phyloP scores from a whole-genome alignment of 352 stramenopile species.

The Thraustochytrium sp. region DNA sequence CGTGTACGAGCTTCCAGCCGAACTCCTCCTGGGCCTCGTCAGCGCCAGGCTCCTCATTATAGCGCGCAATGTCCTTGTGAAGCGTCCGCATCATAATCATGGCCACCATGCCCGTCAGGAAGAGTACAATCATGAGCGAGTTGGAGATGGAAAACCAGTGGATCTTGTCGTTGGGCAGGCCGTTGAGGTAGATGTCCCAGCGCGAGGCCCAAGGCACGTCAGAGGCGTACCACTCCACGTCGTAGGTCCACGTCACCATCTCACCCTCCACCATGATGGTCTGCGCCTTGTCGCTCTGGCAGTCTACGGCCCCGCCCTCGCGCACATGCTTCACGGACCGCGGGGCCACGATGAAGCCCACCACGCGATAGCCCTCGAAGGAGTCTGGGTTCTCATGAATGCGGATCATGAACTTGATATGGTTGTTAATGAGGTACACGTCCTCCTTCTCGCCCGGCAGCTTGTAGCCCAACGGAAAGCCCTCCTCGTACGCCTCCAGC shows the following conservation, averaged over 20 bases:
- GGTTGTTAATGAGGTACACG: conserved; percentile 89
- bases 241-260: conserved; percentile 86
- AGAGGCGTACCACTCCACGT: conserved; percentile 92
- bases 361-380: conserved; percentile 80
- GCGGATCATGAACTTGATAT: conserved; percentile 96
- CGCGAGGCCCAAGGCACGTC: conserved; percentile 92
- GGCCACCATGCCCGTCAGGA: conserved; percentile 96
- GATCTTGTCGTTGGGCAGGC: conserved; percentile 81
- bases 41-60: conserved; percentile 83
- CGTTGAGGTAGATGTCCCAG: conserved; percentile 98
- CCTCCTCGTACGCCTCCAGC: conserved; percentile 58
- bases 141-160: conserved; percentile 99
- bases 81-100: conserved; percentile 98
- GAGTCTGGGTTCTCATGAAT: conserved; percentile 76
- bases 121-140: conserved; percentile 97
- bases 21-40: conserved; percentile 94
- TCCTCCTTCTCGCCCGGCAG: conserved; percentile 59
- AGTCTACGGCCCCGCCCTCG: conserved; percentile 54
- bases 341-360: conserved; percentile 96
- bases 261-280: conserved; percentile 56
- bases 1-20: conserved; percentile 99
- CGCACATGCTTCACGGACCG: conserved; percentile 90
- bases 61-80: conserved; percentile 93
- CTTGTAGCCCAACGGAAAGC: conserved; percentile 75
- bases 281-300: not conserved